These are phyloP conservation scores for Calvatia gigantea DNA, from an alignment of 768 basidiomycete genomes.

Conservation along the genomic window DNA sequence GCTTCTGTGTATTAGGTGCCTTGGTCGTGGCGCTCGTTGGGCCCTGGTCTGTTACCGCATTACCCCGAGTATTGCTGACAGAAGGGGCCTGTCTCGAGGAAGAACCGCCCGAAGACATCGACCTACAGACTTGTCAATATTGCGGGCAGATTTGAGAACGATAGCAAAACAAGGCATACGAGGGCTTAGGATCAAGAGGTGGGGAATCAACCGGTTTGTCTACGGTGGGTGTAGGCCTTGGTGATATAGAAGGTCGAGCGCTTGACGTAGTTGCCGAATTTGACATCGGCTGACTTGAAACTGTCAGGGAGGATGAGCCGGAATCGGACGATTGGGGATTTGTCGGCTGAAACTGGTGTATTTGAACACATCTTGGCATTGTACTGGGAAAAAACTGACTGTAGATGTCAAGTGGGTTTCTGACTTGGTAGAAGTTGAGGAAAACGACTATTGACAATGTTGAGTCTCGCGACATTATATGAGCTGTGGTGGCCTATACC, in stretches of 20 bases:
- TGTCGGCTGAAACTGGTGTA: background rate
- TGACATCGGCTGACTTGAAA: slow-evolving; percentile 6
- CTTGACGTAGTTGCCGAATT: slow-evolving; percentile 4
- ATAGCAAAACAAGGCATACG: background rate
- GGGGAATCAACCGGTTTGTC: background rate
- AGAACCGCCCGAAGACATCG: slow-evolving; percentile 4
- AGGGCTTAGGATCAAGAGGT: background rate
- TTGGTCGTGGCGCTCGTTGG: background rate
- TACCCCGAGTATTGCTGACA: background rate
- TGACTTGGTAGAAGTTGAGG: background rate
- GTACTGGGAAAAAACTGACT: background rate
- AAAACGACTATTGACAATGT: background rate
- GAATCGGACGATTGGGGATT: slow-evolving; percentile 7
- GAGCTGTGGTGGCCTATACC: background rate
- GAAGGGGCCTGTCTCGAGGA: background rate
- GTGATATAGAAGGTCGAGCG: slow-evolving; percentile 6
- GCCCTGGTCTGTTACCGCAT: background rate
- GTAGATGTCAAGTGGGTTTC: background rate
- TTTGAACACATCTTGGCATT: background rate
- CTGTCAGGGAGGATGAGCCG: background rate
- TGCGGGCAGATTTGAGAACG: background rate
- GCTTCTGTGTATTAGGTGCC: background rate
- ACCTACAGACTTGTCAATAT: background rate
- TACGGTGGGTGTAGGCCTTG: background rate
- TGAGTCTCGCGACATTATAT: background rate